phyloP scores from a whole-genome alignment of 352 stramenopile species.

The Plasmopara muralis region DNA sequence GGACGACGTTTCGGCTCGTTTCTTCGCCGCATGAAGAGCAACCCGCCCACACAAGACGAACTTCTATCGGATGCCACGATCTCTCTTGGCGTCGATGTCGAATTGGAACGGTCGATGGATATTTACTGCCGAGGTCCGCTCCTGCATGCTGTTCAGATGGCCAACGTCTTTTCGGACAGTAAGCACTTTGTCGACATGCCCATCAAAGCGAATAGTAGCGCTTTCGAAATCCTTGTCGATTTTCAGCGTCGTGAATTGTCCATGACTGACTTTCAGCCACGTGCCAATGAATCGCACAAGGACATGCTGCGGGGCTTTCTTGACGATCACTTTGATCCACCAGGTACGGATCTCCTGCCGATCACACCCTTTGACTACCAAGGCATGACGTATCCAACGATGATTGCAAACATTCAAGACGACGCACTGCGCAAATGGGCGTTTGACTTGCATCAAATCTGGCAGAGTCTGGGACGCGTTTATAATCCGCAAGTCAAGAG shows the following conservation, averaged over 20 bases:
- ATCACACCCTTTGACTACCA: conserved; percentile 71
- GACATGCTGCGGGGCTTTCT: conserved; percentile 57
- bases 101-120: conserved; percentile 57
- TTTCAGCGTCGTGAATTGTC: conserved; percentile 51
- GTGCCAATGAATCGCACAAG: conserved; percentile 22
- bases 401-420: conserved; percentile 50
- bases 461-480: conserved; percentile 61
- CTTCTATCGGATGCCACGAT: conserved; percentile 13
- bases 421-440: conserved; percentile 55
- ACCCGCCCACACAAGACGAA: conserved; percentile 7
- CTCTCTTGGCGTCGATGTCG: conserved; percentile 28
- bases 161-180: conserved; percentile 78
- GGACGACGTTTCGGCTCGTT: conserved; percentile 22
- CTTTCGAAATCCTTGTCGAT: conserved; percentile 62
- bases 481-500: conserved; percentile 41
- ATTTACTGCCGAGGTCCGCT: conserved; percentile 69
- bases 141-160: conserved; percentile 66
- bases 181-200: conserved; percentile 94
- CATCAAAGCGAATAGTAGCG: conserved; percentile 71
- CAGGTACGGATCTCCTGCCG: conserved; percentile 64
- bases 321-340: conserved; percentile 73
- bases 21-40: conserved; percentile 23
- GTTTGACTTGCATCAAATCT: conserved; percentile 63
- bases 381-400: conserved; percentile 37
- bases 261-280: conserved; percentile 44